Evolutionary conservation across 2,329 filamentous ascomycete genomes (phyloP), one percentile per base, ranked within the genome.

Genomic region (Fusarium albosuccineum): DNA sequence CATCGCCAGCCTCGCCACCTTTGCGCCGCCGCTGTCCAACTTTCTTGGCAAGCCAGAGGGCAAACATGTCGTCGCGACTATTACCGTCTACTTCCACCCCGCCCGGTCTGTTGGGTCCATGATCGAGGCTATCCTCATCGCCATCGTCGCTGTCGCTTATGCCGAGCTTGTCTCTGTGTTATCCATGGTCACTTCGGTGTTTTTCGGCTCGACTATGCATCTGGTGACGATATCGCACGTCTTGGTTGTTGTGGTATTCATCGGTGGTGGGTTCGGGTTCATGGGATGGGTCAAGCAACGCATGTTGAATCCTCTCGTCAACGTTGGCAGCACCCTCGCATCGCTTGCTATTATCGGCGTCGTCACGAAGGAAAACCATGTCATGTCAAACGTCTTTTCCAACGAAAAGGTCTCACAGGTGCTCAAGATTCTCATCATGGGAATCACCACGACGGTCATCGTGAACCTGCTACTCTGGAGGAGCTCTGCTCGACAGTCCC

Each of bases 21-120:
- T 97, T 71, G 89, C 92, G 56, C 87, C 90, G 0, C 85, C 86
- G 2, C 83, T 97, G 44, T 89, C 93, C 9, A 81, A 84, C 5
- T 87, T 93, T 51, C 83, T 97, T 6, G 95, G 95, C 4, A 86
- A 90, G 61, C 92, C 94, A 68, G 94, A 97, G 78, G 93, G 93
- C 39, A 97, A 97, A 76, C 95, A 97, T 79, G 90, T 97, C 71
- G 93, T 97, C 50, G 94, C 94, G 34, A 97, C 95, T 1, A 89
- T 97, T 53, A 97, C 93, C 0, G 94, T 97, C 9, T 98, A 97
- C 74, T 98, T 97, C 73, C 94, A 97, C 76, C 94, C 95, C 1
- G 92, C 93, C 2, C 86, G 95, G 55, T 93, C 93, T 14, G 88
- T 90, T 9, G 95, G 95, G 0, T 96, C 92, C 64, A 97, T 97